Evolutionary conservation across 352 stramenopile genomes (phyloP).

Genomic region (Plasmopara muralis): DNA sequence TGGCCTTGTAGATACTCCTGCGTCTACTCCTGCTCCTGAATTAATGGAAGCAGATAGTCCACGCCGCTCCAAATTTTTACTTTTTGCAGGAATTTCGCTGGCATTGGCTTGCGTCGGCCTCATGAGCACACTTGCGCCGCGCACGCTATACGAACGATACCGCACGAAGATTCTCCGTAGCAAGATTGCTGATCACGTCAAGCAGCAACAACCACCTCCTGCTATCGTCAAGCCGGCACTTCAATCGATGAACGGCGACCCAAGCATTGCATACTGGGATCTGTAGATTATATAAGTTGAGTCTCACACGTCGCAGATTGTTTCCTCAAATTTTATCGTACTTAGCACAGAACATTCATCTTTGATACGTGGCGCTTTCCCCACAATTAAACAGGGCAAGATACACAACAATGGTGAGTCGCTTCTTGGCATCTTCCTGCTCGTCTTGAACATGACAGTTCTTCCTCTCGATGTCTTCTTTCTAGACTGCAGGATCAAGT

Average conservation of each 20-base stretch:
- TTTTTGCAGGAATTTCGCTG: slow-evolving; percentile 17
- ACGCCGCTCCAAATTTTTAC: slow-evolving; percentile 31
- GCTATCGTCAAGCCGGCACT: slow-evolving; percentile 4
- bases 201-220: slow-evolving; percentile 8
- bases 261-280: slow-evolving; percentile 15
- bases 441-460: background rate
- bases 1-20: slow-evolving; percentile 2
- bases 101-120: slow-evolving; percentile 18
- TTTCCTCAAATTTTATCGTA: slow-evolving; percentile 3
- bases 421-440: background rate
- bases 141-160: slow-evolving; percentile 22
- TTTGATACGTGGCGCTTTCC: slow-evolving; percentile 25
- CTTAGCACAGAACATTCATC: slow-evolving; percentile 4
- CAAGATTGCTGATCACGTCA: background rate
- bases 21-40: slow-evolving; percentile 3
- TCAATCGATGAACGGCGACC: slow-evolving; percentile 7
- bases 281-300: slow-evolving; percentile 1
- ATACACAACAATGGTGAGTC: slow-evolving; percentile 17
- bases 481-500: slow-evolving; percentile 32
- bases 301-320: slow-evolving; percentile 7
- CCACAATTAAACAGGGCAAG: slow-evolving; percentile 22
- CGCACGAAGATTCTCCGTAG: slow-evolving; percentile 12
- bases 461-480: background rate
- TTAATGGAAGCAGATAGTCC: slow-evolving; percentile 19
- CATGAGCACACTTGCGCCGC: slow-evolving; percentile 16